Evolutionary conservation across 768 basidiomycete genomes (phyloP).

Genomic region (Kwoniella shandongensis): DNA sequence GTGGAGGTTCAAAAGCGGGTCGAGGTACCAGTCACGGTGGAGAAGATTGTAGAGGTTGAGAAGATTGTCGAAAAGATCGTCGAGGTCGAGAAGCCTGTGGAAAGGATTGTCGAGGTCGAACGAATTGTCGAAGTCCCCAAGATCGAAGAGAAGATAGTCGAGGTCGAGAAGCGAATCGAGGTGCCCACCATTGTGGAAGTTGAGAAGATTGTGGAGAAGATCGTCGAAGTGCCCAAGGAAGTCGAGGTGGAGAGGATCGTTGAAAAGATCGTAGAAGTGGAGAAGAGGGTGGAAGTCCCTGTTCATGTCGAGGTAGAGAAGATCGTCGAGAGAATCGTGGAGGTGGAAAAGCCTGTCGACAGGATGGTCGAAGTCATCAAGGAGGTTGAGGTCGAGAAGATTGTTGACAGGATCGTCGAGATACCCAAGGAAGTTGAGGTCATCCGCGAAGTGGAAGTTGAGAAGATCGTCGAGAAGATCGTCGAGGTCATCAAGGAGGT

Average conservation of each 20-base stretch:
- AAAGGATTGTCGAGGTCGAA: conserved; percentile 34
- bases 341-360: conserved; percentile 30
- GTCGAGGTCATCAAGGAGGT: conserved; percentile 45
- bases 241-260: conserved; percentile 37
- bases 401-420: conserved; percentile 37
- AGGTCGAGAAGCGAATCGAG: conserved; percentile 42
- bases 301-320: conserved; percentile 32
- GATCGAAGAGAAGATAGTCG: conserved; percentile 38
- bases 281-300: conserved; percentile 31
- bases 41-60: conserved; percentile 27
- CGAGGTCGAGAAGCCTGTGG: conserved; percentile 42
- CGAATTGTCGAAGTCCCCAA: conserved; percentile 27
- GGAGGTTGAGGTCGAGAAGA: conserved; percentile 31
- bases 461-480: conserved; percentile 35
- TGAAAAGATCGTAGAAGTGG: conserved; percentile 34
- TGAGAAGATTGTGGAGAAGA: conserved; percentile 35
- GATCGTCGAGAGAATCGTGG: conserved; percentile 40
- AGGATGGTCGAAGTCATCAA: conserved; percentile 43
- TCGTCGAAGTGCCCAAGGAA: conserved; percentile 33
- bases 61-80: conserved; percentile 43
- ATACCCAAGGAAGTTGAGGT: conserved; percentile 36
- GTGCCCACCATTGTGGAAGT: conserved; percentile 44
- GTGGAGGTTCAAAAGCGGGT: conserved; percentile 33
- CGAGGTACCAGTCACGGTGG: conserved; percentile 29
- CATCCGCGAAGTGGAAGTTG: conserved; percentile 30